Percentiles rank a stretch among this genome's conserved stretches.
These are phyloP conservation scores for barley (Hordeum vulgare) DNA, from an alignment of 176 grass and related monocot genomes.

Conservation along the genomic window MorexV3_pseudomolecules_assembly NC_058519.1:141300789-141301288, in stretches of 20 bases:
- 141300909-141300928: neutral
- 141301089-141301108: neutral
- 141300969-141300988: neutral
- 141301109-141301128: neutral
- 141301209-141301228: conserved; percentile 1
- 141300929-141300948: neutral
- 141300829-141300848: conserved; percentile 1
- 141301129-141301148: neutral
- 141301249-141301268: conserved; percentile 22
- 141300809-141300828: conserved; percentile 28
- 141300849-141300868: neutral
- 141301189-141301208: conserved; percentile 8
- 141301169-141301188: neutral
- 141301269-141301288: neutral
- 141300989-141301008: neutral
- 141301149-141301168: neutral
- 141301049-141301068: neutral
- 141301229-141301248: neutral
- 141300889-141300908: neutral
- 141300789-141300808: conserved; percentile 10
- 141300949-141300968: neutral
- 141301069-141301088: neutral
- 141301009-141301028: neutral
- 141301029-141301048: neutral
- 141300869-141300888: neutral